Percentiles rank a stretch among this genome's conserved stretches.
Conservation (phyloP, 2,329 filamentous ascomycete genomes). For the Chrysoporthe puriensis region DNA sequence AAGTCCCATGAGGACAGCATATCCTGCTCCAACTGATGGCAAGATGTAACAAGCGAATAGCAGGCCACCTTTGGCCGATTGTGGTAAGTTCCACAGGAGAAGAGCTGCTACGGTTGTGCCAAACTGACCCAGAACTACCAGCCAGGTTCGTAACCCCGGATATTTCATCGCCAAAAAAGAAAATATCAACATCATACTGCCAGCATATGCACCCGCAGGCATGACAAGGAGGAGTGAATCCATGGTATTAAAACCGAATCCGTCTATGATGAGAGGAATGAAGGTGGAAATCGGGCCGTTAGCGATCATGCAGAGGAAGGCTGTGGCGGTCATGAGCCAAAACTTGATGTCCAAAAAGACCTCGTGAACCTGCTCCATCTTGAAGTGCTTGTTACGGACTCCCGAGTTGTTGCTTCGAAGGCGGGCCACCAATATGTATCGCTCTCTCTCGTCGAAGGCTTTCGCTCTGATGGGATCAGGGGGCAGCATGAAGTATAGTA, state of each 20-base stretch:
- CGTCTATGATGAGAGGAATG: constrained; percentile 63
- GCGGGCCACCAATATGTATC: constrained; percentile 30
- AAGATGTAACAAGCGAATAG: constrained; percentile 55
- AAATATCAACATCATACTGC: constrained; percentile 42
- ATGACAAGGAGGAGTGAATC: constrained; percentile 36
- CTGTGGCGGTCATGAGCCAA: constrained; percentile 34
- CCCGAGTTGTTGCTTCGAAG: constrained; percentile 32
- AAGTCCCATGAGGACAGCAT: constrained; percentile 54
- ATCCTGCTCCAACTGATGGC: constrained; percentile 47
- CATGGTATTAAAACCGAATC: constrained; percentile 40
- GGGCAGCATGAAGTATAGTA: constrained; percentile 29
- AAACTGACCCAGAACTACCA: constrained; percentile 45
- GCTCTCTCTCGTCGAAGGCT: constrained; percentile 31
- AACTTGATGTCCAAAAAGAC: constrained; percentile 32
- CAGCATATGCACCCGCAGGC: constrained; percentile 38
- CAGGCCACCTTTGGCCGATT: constrained; percentile 45
- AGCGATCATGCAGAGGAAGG: constrained; percentile 66
- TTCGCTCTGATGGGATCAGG: constrained; percentile 40
- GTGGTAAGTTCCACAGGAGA: constrained; percentile 49
- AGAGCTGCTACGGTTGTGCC: constrained; percentile 47
- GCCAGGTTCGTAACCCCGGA: constrained; percentile 40
- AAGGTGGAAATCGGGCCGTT: constrained; percentile 71
- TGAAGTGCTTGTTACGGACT: constrained; percentile 32
- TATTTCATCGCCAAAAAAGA: constrained; percentile 46
- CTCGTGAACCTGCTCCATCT: constrained; percentile 30